These are phyloP conservation scores for Ceratobasidium papillatum DNA, from an alignment of 1,284 basidiomycete genomes.

Conservation along the genomic window DNA sequence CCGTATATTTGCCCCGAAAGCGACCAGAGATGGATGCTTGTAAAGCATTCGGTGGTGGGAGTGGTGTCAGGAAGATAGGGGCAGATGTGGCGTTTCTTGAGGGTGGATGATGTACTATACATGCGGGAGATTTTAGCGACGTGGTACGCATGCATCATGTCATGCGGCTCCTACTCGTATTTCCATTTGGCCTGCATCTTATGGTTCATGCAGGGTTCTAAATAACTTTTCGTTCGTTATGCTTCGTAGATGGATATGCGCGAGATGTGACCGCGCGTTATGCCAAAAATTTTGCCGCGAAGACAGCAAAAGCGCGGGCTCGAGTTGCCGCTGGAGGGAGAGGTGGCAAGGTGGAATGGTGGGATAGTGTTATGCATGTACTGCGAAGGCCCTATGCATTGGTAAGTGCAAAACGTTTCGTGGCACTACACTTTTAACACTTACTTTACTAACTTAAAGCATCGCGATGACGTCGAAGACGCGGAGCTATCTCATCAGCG, in stretches of 20 bases:
- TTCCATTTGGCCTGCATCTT: neutral
- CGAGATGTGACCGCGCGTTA: slow-evolving; percentile 63
- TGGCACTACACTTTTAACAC: slow-evolving; percentile 16
- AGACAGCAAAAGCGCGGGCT: slow-evolving; percentile 81
- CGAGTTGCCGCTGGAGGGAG: slow-evolving; percentile 62
- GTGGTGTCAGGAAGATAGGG: neutral
- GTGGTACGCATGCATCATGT: neutral
- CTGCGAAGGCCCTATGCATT: slow-evolving; percentile 80
- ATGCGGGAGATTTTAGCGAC: neutral
- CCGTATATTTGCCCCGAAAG: slow-evolving; percentile 18
- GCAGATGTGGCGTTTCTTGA: neutral
- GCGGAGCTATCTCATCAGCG: slow-evolving; percentile 86
- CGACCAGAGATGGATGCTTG: slow-evolving; percentile 2
- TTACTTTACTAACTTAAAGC: slow-evolving; percentile 57
- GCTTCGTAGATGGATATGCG: slow-evolving; percentile 57
- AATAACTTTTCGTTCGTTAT: slow-evolving; percentile 53
- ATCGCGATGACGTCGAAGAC: slow-evolving; percentile 93
- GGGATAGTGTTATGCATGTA: slow-evolving; percentile 71
- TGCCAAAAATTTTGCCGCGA: slow-evolving; percentile 83
- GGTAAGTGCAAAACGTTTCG: slow-evolving; percentile 58
- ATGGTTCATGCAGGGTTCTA: neutral
- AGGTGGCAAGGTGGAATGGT: slow-evolving; percentile 80
- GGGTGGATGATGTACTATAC: neutral
- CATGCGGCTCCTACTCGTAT: no score
- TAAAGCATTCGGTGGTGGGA: slow-evolving; percentile 57